Evolutionary conservation across 2,329 filamentous ascomycete species (phyloP).

Genomic region (Coccinonectria pachysandricola): DNA sequence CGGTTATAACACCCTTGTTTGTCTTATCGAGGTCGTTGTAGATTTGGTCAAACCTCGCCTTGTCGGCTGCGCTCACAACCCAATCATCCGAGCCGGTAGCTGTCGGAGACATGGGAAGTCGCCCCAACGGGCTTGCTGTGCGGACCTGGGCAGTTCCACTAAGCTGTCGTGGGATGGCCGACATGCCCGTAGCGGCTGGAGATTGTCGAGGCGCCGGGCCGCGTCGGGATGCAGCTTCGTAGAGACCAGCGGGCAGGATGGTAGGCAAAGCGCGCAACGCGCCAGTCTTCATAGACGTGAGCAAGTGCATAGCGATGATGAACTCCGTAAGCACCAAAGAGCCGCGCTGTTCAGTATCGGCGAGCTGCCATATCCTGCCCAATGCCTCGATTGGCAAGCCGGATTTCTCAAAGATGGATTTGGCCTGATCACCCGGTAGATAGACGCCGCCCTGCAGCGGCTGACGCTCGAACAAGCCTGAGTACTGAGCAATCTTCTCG

Average conservation of each 20-base stretch:
- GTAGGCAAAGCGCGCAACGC: slow-evolving; percentile 69
- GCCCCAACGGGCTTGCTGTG: slow-evolving; percentile 47
- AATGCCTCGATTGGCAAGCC: slow-evolving; percentile 80
- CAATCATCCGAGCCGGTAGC: slow-evolving; percentile 48
- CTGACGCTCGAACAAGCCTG: slow-evolving; percentile 82
- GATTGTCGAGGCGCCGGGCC: slow-evolving; percentile 38
- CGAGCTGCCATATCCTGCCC: slow-evolving; percentile 91
- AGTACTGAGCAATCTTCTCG: slow-evolving; percentile 84
- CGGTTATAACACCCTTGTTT: slow-evolving; percentile 75
- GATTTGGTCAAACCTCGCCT: slow-evolving; percentile 76
- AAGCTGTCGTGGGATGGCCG: slow-evolving; percentile 72
- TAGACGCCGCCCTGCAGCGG: slow-evolving; percentile 55
- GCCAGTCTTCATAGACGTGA: slow-evolving; percentile 83
- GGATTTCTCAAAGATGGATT: slow-evolving; percentile 90
- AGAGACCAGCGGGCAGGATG: slow-evolving; percentile 72
- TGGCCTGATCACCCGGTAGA: slow-evolving; percentile 76
- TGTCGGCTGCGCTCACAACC: slow-evolving; percentile 75
- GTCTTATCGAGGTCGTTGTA: slow-evolving; percentile 76
- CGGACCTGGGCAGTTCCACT: slow-evolving; percentile 59
- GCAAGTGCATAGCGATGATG: slow-evolving; percentile 94
- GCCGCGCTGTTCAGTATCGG: slow-evolving; percentile 87
- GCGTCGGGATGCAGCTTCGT: slow-evolving; percentile 77
- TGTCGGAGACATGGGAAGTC: slow-evolving; percentile 36
- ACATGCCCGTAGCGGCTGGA: slow-evolving; percentile 41
- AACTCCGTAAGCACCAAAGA: slow-evolving; percentile 83